Conservation (phyloP, 192 early-diverging fungal species). For the Coemansia sp. region DNA sequence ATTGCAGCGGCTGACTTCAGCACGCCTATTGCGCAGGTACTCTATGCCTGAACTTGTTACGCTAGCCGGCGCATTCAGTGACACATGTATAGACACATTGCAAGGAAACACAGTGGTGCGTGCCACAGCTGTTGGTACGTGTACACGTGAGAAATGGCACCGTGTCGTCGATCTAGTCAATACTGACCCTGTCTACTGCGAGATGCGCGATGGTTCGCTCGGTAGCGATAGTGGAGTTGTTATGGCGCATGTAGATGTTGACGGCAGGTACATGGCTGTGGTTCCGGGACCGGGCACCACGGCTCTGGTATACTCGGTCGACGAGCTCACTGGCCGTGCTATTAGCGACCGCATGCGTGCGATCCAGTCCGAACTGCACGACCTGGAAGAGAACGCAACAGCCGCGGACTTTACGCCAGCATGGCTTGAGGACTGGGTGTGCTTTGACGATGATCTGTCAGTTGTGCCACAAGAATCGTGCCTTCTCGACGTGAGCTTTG, state of each 20-base stretch:
- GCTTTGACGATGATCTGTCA: slow-evolving; percentile 3
- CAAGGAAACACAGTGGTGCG: not conserved
- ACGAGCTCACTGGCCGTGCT: not conserved
- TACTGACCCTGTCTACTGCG: slow-evolving; percentile 5
- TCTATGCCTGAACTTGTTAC: slow-evolving; percentile 46
- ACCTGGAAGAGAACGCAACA: not conserved
- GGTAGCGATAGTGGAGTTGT: not conserved
- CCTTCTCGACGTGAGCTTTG: slow-evolving; percentile 23
- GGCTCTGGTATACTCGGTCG: not conserved
- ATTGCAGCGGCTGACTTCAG: slow-evolving; percentile 23
- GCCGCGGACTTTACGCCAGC: slow-evolving; percentile 9
- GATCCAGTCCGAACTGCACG: not conserved
- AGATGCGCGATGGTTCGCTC: not conserved
- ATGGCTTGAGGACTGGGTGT: slow-evolving; percentile 43
- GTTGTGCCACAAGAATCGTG: slow-evolving; percentile 9
- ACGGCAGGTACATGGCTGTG: slow-evolving; percentile 9
- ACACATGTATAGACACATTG: not conserved
- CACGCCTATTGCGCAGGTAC: slow-evolving; percentile 32
- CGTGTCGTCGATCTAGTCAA: not conserved
- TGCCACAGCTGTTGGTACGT: not conserved
- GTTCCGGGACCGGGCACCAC: slow-evolving; percentile 3
- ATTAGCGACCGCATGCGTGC: not conserved
- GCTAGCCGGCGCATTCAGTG: slow-evolving; percentile 18
- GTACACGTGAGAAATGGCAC: not conserved
- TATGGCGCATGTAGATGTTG: not conserved